Percentiles rank a stretch among this genome's conserved stretches.
These are phyloP conservation scores for Scytalidium lignicola DNA, from an alignment of 2,329 filamentous ascomycete genomes.

Conservation along the genomic window DNA sequence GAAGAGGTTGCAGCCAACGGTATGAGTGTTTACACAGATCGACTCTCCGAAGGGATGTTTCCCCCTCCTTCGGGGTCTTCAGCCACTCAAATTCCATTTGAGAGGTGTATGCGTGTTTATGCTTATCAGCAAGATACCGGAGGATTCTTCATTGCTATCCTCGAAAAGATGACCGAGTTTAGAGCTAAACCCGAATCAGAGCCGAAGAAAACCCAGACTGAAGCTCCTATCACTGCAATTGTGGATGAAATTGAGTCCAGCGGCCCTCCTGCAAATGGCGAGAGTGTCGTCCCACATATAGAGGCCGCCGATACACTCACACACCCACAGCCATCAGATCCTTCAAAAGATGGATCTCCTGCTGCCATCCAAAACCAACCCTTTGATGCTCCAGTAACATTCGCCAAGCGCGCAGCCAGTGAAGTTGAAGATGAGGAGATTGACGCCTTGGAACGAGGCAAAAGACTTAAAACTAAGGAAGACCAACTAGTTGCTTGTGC, in stretches of 20 bases:
- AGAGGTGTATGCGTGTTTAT: slow-evolving; percentile 90
- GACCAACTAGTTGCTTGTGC: slow-evolving; percentile 18
- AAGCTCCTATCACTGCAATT: slow-evolving; percentile 30
- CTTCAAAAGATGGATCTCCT: slow-evolving; percentile 21
- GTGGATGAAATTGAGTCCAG: slow-evolving; percentile 35
- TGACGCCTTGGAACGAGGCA: slow-evolving; percentile 26
- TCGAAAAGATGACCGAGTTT: slow-evolving; percentile 88
- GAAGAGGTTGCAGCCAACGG: slow-evolving; percentile 57
- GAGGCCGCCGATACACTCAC: slow-evolving; percentile 25
- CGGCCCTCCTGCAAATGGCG: slow-evolving; percentile 24
- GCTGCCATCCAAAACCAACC: slow-evolving; percentile 28
- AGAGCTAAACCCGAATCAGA: slow-evolving; percentile 67
- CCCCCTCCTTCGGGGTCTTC: slow-evolving; percentile 52
- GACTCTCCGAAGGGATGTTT: slow-evolving; percentile 81
- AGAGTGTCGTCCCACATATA: slow-evolving; percentile 23
- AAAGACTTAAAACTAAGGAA: slow-evolving; percentile 43
- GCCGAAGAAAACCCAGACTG: slow-evolving; percentile 37
- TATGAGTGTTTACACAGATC: slow-evolving; percentile 55
- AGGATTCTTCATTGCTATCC: slow-evolving; percentile 92
- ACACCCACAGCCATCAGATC: slow-evolving; percentile 11
- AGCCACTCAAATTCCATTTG: slow-evolving; percentile 64
- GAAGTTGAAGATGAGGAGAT: slow-evolving; percentile 27
- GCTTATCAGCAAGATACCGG: slow-evolving; percentile 94
- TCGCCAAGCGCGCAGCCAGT: slow-evolving; percentile 28
- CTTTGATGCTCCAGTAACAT: slow-evolving; percentile 14